Evolutionary conservation across 495 filamentous ascomycete genomes (phyloP).

Genomic region (Chaetomidium leptoderma): DNA sequence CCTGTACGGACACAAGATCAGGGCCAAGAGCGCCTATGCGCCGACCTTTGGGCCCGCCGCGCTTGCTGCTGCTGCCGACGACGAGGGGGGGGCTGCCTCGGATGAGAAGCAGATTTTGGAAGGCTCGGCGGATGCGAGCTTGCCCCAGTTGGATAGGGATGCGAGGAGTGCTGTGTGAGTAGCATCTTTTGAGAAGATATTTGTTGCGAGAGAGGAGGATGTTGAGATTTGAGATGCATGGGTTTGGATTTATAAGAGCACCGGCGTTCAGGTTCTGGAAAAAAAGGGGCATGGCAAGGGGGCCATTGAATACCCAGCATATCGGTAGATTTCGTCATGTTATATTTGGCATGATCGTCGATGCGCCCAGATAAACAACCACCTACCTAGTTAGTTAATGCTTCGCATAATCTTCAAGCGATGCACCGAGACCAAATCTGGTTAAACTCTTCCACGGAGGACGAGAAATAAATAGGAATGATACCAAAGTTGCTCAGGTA

Average conservation of each 20-base stretch:
- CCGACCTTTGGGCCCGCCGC: constrained; percentile 41
- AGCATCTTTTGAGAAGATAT: not conserved
- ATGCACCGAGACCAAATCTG: too few relatives aligned
- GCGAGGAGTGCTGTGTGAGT: constrained; percentile 13
- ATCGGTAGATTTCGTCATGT: not conserved
- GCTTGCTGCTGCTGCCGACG: not conserved
- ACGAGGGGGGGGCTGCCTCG: not conserved
- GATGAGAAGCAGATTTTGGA: constrained; percentile 11
- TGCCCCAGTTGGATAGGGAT: constrained; percentile 8
- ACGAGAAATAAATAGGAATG: not conserved
- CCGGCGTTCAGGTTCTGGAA: constrained; percentile 5
- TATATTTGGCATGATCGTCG: not conserved
- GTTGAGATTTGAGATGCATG: not conserved
- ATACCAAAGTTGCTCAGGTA: too few relatives aligned
- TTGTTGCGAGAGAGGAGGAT: not conserved
- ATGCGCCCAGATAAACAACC: too few relatives aligned
- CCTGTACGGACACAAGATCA: constrained; percentile 58
- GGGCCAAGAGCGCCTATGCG: constrained; percentile 63
- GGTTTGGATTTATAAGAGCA: not conserved
- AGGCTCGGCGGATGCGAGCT: not conserved
- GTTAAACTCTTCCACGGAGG: too few relatives aligned
- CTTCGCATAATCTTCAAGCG: too few relatives aligned
- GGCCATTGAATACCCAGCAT: not conserved
- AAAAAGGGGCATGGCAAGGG: not conserved
- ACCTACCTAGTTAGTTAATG: not conserved